Percentiles rank a stretch among this genome's conserved stretches.
These are phyloP conservation scores for Fusarium temperatum DNA, from an alignment of 2,329 filamentous ascomycete genomes.

Conservation along the genomic window DNA sequence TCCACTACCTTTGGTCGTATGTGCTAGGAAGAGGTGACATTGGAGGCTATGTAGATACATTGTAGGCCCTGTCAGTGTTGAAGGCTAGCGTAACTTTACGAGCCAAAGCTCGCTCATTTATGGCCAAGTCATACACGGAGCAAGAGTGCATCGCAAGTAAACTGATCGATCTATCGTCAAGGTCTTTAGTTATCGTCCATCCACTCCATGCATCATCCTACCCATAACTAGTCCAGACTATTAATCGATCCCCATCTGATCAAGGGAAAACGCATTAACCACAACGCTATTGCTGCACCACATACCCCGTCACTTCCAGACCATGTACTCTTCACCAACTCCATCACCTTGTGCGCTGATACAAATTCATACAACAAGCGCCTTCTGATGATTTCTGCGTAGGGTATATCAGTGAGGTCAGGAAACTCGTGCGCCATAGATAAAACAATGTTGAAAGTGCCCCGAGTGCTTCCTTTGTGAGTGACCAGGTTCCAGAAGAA, in stretches of 20 bases:
- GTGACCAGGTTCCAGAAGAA: no score
- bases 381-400: neutral
- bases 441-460: no score
- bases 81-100: rapidly evolving
- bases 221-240: neutral
- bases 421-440: neutral
- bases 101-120: rapidly evolving
- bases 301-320: neutral
- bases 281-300: neutral
- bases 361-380: neutral
- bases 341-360: neutral
- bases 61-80: neutral
- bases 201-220: neutral
- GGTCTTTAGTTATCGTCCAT: neutral
- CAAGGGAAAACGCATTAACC: neutral
- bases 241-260: neutral
- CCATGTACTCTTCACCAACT: neutral
- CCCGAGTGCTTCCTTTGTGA: no score
- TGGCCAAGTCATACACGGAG: neutral
- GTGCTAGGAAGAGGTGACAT: rapidly evolving
- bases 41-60: neutral
- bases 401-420: neutral
- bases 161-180: no score
- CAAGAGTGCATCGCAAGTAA: neutral
- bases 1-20: conserved; percentile 13